Percentiles rank a stretch among this genome's conserved stretches.
Conservation (phyloP, 345 rosid genomes). For the Anastatica hierochuntica region DNA sequence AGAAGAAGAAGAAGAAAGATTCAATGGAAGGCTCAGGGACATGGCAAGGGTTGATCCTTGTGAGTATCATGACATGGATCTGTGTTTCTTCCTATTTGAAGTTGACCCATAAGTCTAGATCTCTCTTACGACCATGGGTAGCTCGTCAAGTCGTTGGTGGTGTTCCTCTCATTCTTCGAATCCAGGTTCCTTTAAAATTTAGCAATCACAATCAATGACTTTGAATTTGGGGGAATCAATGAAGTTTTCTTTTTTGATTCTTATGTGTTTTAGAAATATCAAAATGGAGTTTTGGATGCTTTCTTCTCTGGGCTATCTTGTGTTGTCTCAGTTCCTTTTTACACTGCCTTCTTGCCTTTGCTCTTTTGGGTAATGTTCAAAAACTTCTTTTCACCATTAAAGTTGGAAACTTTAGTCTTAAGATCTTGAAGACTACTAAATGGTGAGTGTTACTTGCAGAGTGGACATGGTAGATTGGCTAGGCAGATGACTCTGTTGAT, state of each 20-base stretch:
- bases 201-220: neutral
- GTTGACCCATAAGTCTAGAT: slow-evolving; percentile 62
- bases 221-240: neutral
- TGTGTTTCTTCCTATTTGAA: slow-evolving; percentile 46
- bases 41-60: slow-evolving; percentile 64
- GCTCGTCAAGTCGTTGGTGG: slow-evolving; percentile 46
- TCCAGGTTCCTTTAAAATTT: slow-evolving; percentile 50
- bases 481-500: slow-evolving; percentile 94
- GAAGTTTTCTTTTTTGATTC: neutral
- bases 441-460: slow-evolving; percentile 31
- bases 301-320: slow-evolving; percentile 78
- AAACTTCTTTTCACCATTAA: neutral
- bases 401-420: neutral
- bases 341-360: slow-evolving; percentile 92
- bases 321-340: slow-evolving; percentile 94
- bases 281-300: slow-evolving; percentile 56
- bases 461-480: slow-evolving; percentile 95
- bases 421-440: neutral
- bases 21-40: slow-evolving; percentile 62
- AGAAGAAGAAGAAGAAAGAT: neutral
- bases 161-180: slow-evolving; percentile 50
- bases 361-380: slow-evolving; percentile 72
- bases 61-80: slow-evolving; percentile 68
- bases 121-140: slow-evolving; percentile 60
- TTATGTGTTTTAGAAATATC: slow-evolving; percentile 43